phyloP scores from a whole-genome alignment of 2,329 filamentous ascomycete genomes.

The Cercospora janseana region DNA sequence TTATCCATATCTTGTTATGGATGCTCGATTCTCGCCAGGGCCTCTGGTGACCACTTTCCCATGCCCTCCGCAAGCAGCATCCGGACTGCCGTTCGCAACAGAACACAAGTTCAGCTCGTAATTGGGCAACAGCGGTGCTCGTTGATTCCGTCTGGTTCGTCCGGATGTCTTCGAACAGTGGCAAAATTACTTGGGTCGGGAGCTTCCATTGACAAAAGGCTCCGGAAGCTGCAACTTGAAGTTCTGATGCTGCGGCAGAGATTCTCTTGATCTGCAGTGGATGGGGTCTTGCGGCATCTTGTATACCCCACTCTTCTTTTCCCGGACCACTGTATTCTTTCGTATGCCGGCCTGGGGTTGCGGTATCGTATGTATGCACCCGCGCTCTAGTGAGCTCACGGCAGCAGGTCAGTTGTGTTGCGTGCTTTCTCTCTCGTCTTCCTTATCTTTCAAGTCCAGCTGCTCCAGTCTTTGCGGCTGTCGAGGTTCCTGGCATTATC shows the following conservation, averaged over 20 bases:
- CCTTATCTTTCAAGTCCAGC: too few species aligned
- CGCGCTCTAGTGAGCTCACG: neutral
- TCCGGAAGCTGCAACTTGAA: slow-evolving; percentile 14
- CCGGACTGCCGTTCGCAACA: neutral
- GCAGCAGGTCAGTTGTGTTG: neutral
- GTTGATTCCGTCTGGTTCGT: too few species aligned
- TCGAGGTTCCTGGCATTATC: too few species aligned
- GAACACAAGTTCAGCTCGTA: too few species aligned
- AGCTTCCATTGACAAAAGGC: too few species aligned
- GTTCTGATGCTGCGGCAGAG: slow-evolving; percentile 12
- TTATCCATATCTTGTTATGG: neutral
- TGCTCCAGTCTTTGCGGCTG: too few species aligned
- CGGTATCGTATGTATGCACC: neutral
- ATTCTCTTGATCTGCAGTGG: slow-evolving; percentile 9
- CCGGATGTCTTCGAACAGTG: too few species aligned
- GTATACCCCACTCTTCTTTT: neutral
- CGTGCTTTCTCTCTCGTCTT: neutral
- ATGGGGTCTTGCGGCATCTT: neutral
- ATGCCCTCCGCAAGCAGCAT: neutral
- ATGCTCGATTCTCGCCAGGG: neutral
- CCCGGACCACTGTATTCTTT: neutral
- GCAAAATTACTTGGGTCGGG: too few species aligned
- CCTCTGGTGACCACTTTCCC: neutral
- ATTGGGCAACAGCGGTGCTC: too few species aligned
- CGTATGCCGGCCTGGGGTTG: slow-evolving; percentile 1